Base-by-base conservation (phyloP, 2,329 filamentous ascomycete genomes). In the Cercospora janseana region DNA sequence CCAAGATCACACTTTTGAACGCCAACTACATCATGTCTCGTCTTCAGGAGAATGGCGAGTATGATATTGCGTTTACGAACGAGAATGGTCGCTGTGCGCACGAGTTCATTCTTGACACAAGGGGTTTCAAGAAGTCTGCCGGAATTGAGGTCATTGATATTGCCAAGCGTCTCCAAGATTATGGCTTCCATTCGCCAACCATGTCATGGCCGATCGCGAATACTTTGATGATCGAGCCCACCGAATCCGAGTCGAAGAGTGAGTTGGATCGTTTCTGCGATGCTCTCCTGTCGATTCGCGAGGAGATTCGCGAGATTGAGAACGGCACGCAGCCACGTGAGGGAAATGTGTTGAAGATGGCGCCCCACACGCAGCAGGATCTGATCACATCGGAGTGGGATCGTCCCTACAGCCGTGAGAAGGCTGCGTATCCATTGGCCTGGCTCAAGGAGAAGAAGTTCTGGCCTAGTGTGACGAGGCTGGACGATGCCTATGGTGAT, bases 201-300 rank as follows among this genome's bases (percentile, higher is more conserved):
- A 96, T 97, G 92, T 90, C 85, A 68, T 96, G 88, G 88, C 92
- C 92, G 1, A 90, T 97, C 2, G 81, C 88, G 45, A 94, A 94
- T 72, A 96, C 92, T 1, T 81, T 97, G 35, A 97, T 97, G 92
- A 95, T 97, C 59, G 92, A 97, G 75, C 92, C 92, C 2, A 97
- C 92, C 0, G 92, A 96, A 73, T 91, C 86, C 10, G 92, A 97
- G 76, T 88, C 82, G 71, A 91, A 93, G 69, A 86, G 86, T 56
- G 92, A 97, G 75, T 81, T 97, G 2, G 92, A 96, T 70, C 85
- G 92, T 16, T 96, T 96, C 76, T 88, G 90, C 55, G 86, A 96
- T 58, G 89, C 92, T 0, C 76, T 97, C 32, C 87, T 97, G 62
- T 82, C 81, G 49, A 97, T 97, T 66, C 82, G 92, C 13, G 71